Evolutionary conservation across 2,329 filamentous ascomycete species (phyloP).

Genomic region (Venturiaceae sp.): DNA sequence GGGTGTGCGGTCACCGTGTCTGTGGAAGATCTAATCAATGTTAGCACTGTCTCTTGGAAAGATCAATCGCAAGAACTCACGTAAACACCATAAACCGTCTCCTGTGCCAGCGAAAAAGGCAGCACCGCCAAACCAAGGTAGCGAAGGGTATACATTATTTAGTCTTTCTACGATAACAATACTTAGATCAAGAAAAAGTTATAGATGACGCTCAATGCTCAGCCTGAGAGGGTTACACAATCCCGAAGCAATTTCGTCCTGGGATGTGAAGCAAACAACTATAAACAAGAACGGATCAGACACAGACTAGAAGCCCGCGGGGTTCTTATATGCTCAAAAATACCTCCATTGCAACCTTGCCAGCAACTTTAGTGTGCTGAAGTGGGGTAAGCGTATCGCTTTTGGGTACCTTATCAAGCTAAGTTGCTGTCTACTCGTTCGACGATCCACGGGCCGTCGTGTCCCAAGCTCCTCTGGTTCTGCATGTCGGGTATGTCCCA

Average conservation of each 20-base stretch:
- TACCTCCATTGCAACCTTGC: too few relatives aligned
- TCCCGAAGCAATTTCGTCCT: too few relatives aligned
- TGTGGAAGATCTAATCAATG: conserved; percentile 74
- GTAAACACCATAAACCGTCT: conserved; percentile 7
- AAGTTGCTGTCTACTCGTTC: neutral
- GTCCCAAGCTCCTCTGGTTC: neutral
- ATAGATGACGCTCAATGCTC: too few relatives aligned
- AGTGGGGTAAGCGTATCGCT: neutral
- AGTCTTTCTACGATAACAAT: too few relatives aligned
- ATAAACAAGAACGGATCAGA: too few relatives aligned
- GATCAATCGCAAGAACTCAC: neutral
- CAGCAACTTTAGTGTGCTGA: too few relatives aligned
- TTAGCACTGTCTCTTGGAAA: neutral
- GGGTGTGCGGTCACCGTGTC: conserved; percentile 80
- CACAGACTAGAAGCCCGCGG: too few relatives aligned
- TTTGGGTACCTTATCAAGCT: neutral
- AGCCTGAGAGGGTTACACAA: too few relatives aligned
- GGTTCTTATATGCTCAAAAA: too few relatives aligned
- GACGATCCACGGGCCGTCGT: neutral
- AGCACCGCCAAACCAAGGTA: conserved; percentile 28
- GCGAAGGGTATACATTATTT: neutral
- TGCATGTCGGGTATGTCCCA: neutral
- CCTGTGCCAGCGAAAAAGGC: conserved; percentile 21
- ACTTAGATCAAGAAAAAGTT: too few relatives aligned
- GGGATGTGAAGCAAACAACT: too few relatives aligned